A percentile compares a stretch with the other conserved stretches of the same genome.
Conservation (phyloP, 257 asterid species). For the Lycium barbarum region DNA sequence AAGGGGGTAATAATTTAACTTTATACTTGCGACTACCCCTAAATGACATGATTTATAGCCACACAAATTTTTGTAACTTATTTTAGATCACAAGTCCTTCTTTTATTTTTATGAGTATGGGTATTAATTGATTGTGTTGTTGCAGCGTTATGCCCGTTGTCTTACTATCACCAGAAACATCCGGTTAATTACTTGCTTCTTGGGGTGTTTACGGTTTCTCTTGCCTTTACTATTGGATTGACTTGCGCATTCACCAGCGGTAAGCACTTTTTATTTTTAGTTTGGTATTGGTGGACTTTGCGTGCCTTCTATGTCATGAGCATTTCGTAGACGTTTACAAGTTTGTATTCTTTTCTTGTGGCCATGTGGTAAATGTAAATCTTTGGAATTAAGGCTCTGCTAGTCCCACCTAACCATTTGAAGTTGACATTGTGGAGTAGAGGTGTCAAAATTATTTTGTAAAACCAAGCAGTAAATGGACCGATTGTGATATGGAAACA, state of each 20-base stretch:
- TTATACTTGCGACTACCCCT: too few relatives aligned
- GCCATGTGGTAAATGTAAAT: neutral
- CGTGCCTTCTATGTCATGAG: neutral
- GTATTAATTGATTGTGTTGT: neutral
- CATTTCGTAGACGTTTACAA: neutral
- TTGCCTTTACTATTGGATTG: conserved; percentile 79
- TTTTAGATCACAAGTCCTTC: too few relatives aligned
- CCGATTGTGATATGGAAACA: neutral
- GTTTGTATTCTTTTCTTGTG: neutral
- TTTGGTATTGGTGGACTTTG: neutral
- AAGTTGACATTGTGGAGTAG: neutral
- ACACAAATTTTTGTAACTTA: too few relatives aligned
- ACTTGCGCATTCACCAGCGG: conserved; percentile 82
- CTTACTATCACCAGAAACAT: conserved; percentile 73
- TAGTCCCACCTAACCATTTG: neutral
- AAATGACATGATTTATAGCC: too few relatives aligned
- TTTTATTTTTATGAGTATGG: neutral
- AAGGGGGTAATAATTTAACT: too few relatives aligned
- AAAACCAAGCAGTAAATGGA: neutral
- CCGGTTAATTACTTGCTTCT: conserved; percentile 81
- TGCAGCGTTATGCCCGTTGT: conserved; percentile 80
- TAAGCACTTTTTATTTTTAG: conserved; percentile 31
- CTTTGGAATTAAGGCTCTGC: neutral
- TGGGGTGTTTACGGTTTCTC: conserved; percentile 69
- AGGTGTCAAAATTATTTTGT: neutral